Base-by-base conservation (phyloP, 2,329 filamentous ascomycete genomes). In the Trichoderma atrobrunneum region DNA sequence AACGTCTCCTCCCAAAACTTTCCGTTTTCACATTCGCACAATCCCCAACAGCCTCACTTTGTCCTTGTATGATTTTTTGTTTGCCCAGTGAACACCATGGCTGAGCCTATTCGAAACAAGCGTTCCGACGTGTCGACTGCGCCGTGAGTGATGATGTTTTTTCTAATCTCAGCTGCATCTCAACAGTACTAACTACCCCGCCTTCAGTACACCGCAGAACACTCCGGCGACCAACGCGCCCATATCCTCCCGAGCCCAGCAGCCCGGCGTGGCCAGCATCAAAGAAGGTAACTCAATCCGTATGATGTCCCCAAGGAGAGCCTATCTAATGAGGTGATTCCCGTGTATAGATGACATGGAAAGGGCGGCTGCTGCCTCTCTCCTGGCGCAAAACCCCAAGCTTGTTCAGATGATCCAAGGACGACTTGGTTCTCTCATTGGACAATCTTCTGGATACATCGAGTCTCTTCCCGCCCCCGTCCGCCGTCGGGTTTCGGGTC, bases 371-470 rank as follows among this genome's bases (percentile, higher is more conserved):
- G 95, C 95, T 74, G 95, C 95, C 73, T 95, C 93, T 74, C 91
- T 99, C 81, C 97, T 99, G 81, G 95, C 96, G 77, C 92, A 96
- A 83, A 97, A 99, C 86, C 96, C 97, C 73, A 92, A 92, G 78
- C 90, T 99, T 76, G 93, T 98, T 74, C 93, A 94, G 77, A 96
- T 99, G 93, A 98, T 99, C 83, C 94, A 99, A 86, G 95, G 94
- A 79, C 96, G 96, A 83, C 92, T 99, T 78, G 93, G 94, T 76
- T 92, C 92, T 76, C 92, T 99, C 73, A 93, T 99, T 79, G 96
- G 96, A 79, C 92, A 93, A 77, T 97, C 97, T 67, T 99, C 96
- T 71, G 96, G 96, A 79, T 99, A 99, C 85, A 94, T 99, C 82
- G 96, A 99, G 88, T 97, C 93, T 28, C 92, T 99, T 21, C 96